These are phyloP conservation scores for Penicillium cinerascens DNA, from an alignment of 495 filamentous ascomycete genomes.

Conservation along the genomic window DNA sequence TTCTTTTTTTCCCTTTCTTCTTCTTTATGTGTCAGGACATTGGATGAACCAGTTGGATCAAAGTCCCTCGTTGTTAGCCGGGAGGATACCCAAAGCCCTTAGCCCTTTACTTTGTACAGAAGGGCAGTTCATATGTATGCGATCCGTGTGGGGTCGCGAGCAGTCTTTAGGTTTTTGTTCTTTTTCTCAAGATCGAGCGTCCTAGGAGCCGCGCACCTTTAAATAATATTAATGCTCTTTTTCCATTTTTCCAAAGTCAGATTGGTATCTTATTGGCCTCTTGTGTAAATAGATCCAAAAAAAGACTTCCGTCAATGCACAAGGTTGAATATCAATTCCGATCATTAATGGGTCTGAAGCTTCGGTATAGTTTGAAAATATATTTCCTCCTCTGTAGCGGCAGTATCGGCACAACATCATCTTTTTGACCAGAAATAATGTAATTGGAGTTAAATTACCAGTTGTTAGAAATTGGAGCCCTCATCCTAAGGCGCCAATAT, in stretches of 20 bases:
- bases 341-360: too few relatives aligned
- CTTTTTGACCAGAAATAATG: background rate
- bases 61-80: background rate
- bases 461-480: too few relatives aligned
- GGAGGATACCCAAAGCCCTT: background rate
- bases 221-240: constrained; percentile 31
- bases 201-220: constrained; percentile 20
- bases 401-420: background rate
- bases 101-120: constrained; percentile 9
- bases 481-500: too few relatives aligned
- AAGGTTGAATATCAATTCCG: too few relatives aligned
- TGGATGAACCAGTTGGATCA: constrained; percentile 1
- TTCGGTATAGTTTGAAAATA: too few relatives aligned
- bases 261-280: background rate
- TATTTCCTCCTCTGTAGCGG: background rate
- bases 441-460: too few relatives aligned
- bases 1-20: constrained; percentile 15
- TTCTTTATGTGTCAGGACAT: constrained; percentile 1
- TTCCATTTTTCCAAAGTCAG: background rate
- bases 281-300: background rate
- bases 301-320: too few relatives aligned
- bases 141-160: constrained; percentile 7
- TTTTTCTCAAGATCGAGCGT: constrained; percentile 7
- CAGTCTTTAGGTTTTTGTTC: constrained; percentile 8
- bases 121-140: constrained; percentile 6